Base-by-base conservation (phyloP, 768 basidiomycete species). In the Wakefieldia striispora region DNA sequence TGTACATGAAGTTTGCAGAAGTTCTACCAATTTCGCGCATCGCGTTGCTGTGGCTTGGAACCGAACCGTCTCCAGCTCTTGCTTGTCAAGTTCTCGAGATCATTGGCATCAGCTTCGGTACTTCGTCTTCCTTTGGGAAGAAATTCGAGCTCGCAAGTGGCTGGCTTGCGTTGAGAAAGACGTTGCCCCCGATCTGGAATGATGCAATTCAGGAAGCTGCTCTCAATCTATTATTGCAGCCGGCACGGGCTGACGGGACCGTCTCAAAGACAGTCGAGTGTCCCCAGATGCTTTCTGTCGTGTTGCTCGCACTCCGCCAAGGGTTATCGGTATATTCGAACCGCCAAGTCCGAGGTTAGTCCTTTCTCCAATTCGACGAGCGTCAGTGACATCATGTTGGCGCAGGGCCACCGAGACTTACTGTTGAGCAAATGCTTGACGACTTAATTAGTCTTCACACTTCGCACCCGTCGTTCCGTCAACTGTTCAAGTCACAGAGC, bases 141-240 rank as follows among this genome's bases (percentile, higher is more conserved):
- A 92, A 89, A 58, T 92, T 95, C 56, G 93, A 95, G 63, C 71
- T 88, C 1, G 83, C 89, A 33, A 85, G 84, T 45, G 94, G 94
- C 9, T 95, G 92, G 87, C 82, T 75, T 40, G 74, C 87, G 3
- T 63, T 95, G 31, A 86, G 83, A 62, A 75, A 75, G 4, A 78
- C 86, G 23, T 60, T 95, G 17, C 88, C 91, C 0, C 58, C 65
- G 19, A 72, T 75, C 39, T 95, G 94, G 94, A 77, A 86, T 55
- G 63, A 70, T 8, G 72, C 66, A 16, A 82, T 94, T 13, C 85
- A 91, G 50, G 73, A 73, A 21, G 80, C 80, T 19, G 81, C 84
- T 11, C 83, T 92, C 53, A 81, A 86, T 51, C 65, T 93, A 3
- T 69, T 95, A 14, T 62, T 89, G 4, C 88, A 85, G 11, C 70